Evolutionary conservation across 768 basidiomycete species (phyloP).

Genomic region (Kwoniella europaea): DNA sequence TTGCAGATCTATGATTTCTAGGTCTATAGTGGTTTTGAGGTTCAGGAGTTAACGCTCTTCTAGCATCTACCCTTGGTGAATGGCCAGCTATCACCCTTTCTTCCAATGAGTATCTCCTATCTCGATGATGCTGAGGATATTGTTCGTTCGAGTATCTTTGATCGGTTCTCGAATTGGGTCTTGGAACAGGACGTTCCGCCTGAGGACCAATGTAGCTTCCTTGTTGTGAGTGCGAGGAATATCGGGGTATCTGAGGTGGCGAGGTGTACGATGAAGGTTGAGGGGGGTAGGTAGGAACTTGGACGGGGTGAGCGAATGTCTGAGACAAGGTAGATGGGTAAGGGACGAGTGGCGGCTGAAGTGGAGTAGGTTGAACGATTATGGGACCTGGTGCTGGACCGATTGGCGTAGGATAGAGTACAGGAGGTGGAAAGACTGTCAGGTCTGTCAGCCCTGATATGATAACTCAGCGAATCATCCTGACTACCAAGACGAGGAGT

Average conservation of each 20-base stretch:
- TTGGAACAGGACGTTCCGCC: constrained; percentile 10
- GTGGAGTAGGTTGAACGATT: constrained; percentile 7
- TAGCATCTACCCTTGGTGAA: neutral
- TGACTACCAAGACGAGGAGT: neutral
- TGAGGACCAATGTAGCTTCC: constrained; percentile 2
- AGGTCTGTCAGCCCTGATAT: neutral
- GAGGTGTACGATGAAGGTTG: neutral
- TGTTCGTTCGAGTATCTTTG: constrained; percentile 7
- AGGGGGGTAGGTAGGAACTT: constrained; percentile 4
- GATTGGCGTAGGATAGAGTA: constrained; percentile 5
- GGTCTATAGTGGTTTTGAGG: constrained; percentile 1
- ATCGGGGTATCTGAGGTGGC: neutral
- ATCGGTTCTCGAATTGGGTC: neutral
- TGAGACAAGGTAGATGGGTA: constrained; percentile 3
- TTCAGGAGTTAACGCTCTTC: neutral
- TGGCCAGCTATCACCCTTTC: neutral
- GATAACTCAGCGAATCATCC: neutral
- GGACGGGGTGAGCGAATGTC: constrained; percentile 2
- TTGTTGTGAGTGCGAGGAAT: constrained; percentile 7
- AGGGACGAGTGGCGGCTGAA: constrained; percentile 19
- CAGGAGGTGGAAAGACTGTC: constrained; percentile 7
- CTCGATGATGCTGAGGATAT: neutral
- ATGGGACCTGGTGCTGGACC: constrained; percentile 7
- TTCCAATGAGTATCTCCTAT: constrained; percentile 9
- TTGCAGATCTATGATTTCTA: constrained; percentile 5